Percentiles rank a stretch among this genome's conserved stretches.
Evolutionary conservation across 2,329 filamentous ascomycete genomes (phyloP).

Genomic region (Lasiodiplodia hormozganensis): DNA sequence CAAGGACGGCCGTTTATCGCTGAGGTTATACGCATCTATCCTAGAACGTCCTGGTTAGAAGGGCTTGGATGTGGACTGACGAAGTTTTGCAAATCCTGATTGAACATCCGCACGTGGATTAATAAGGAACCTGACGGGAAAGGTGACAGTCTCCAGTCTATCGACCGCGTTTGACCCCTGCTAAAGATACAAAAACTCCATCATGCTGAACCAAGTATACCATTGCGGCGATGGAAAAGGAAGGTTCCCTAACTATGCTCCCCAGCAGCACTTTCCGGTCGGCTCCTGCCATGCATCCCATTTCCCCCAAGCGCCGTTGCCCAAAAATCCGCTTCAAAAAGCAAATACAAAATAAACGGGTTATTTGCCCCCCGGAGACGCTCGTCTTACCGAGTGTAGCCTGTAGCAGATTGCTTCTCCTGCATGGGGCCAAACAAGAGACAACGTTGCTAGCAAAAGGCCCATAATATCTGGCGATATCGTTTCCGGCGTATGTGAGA

Average conservation of each 20-base stretch:
- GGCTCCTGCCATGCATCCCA: conserved; percentile 11
- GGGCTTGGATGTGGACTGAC: too few species aligned
- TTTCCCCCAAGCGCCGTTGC: conserved; percentile 18
- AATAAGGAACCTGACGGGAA: background rate
- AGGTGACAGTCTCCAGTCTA: conserved; percentile 11
- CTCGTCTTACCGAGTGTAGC: background rate
- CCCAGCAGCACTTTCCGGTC: background rate
- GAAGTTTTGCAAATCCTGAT: too few species aligned
- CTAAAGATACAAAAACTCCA: conserved; percentile 21
- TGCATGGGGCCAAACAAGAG: background rate
- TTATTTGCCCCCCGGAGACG: background rate
- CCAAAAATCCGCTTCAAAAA: conserved; percentile 14
- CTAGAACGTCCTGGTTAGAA: too few species aligned
- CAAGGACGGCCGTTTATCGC: too few species aligned
- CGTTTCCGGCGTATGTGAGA: background rate
- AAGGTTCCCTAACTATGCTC: conserved; percentile 12
- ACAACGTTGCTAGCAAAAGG: conserved; percentile 1
- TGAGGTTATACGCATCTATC: too few species aligned
- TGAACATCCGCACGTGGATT: too few species aligned
- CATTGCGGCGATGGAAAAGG: conserved; percentile 13
- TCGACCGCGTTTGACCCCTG: conserved; percentile 6
- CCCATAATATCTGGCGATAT: background rate
- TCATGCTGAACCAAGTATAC: conserved; percentile 12
- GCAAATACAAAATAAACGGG: background rate
- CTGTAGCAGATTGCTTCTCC: background rate